Conservation (phyloP, 2,329 filamentous ascomycete species). For the Chaetomiaceae sp. region DNA sequence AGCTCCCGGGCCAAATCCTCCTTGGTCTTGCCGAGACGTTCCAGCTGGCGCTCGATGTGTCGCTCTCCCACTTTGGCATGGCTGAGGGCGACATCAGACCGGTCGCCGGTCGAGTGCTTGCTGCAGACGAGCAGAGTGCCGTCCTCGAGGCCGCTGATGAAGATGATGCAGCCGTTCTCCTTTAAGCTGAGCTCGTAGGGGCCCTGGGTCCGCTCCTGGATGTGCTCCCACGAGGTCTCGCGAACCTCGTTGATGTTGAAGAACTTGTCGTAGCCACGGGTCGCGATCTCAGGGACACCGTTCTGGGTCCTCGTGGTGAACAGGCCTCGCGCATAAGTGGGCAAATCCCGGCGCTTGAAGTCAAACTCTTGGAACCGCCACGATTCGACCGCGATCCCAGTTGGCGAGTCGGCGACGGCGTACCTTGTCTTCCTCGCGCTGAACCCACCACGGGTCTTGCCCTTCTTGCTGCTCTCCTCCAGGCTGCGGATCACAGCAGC, state of each 20-base stretch:
- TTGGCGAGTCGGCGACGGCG: constrained; percentile 55
- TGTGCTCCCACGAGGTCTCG: constrained; percentile 77
- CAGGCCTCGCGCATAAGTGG: constrained; percentile 87
- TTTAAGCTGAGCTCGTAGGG: constrained; percentile 96
- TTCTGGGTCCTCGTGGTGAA: constrained; percentile 74
- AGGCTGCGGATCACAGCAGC: constrained; percentile 60
- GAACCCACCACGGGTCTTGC: constrained; percentile 54
- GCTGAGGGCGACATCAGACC: constrained; percentile 66
- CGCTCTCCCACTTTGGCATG: constrained; percentile 80
- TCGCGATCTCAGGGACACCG: constrained; percentile 69
- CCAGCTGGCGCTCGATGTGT: constrained; percentile 77
- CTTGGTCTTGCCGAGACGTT: constrained; percentile 69
- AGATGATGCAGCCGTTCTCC: constrained; percentile 99
- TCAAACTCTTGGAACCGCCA: constrained; percentile 96
- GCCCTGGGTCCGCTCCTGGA: constrained; percentile 68
- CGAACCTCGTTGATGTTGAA: constrained; percentile 86
- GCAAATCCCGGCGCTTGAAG: constrained; percentile 81
- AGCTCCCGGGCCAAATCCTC: constrained; percentile 73
- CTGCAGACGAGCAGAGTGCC: constrained; percentile 92
- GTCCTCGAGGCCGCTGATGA: constrained; percentile 86
- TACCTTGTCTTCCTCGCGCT: constrained; percentile 80
- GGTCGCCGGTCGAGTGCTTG: constrained; percentile 88
- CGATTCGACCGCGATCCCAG: constrained; percentile 70
- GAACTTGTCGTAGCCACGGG: constrained; percentile 97
- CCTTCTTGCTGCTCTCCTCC: constrained; percentile 48